phyloP scores from a whole-genome alignment of 1,139 yeast species.

The Hanseniaspora uvarum region DNA sequence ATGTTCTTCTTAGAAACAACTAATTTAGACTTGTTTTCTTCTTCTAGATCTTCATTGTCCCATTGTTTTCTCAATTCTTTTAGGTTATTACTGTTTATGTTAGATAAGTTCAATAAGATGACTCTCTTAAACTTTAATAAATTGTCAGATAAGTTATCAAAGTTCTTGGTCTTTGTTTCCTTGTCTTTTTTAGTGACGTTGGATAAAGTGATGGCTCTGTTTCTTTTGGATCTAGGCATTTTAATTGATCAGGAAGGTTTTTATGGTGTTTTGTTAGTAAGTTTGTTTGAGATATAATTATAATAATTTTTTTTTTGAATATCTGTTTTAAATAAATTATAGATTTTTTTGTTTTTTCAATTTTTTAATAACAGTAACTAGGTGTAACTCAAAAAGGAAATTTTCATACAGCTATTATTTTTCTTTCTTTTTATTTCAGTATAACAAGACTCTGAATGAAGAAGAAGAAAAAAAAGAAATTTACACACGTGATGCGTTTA shows the following conservation, averaged over 20 bases:
- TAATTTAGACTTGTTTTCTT: slow-evolving; percentile 82
- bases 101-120: slow-evolving; percentile 80
- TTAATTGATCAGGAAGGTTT: slow-evolving; percentile 20
- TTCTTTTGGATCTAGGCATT: slow-evolving; percentile 95
- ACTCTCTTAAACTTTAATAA: slow-evolving; percentile 67
- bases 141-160: slow-evolving; percentile 76
- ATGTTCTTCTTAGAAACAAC: slow-evolving; percentile 77
- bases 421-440: not conserved
- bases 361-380: not conserved
- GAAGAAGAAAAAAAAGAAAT: not conserved
- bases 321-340: not conserved
- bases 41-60: slow-evolving; percentile 86
- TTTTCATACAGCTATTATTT: not conserved
- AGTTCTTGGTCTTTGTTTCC: slow-evolving; percentile 81
- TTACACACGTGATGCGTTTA: not conserved
- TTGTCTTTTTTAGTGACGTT: slow-evolving; percentile 93
- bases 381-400: slow-evolving; percentile 3
- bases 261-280: not conserved
- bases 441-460: not conserved
- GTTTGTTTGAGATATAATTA: not conserved
- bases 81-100: slow-evolving; percentile 90
- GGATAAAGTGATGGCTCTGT: slow-evolving; percentile 86
- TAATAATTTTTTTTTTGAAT: not conserved
- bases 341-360: not conserved
- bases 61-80: slow-evolving; percentile 89